These are phyloP conservation scores for Thermochaetoides dissita DNA, from an alignment of 2,329 filamentous ascomycete species.

Conservation along the genomic window DNA sequence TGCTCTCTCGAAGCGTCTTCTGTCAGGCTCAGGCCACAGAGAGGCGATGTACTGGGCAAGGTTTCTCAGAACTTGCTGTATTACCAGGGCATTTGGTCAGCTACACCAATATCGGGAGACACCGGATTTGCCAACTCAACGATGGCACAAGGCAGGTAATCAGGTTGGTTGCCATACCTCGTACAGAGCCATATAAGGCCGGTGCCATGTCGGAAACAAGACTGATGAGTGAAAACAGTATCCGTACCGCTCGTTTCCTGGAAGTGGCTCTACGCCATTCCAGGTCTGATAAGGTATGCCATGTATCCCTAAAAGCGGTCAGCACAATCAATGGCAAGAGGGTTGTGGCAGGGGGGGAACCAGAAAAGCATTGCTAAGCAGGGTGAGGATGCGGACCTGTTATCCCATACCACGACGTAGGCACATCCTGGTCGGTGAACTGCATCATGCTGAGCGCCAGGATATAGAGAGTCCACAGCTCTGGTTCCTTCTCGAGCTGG, in stretches of 20 bases:
- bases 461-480: constrained; percentile 65
- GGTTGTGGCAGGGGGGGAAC: no score
- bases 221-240: constrained; percentile 68
- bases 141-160: neutral
- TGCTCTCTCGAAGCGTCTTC: constrained; percentile 35
- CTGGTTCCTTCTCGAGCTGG: constrained; percentile 45
- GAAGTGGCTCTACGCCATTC: constrained; percentile 34
- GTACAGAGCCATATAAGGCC: constrained; percentile 56
- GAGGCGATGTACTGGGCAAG: constrained; percentile 29
- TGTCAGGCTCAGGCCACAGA: constrained; percentile 32
- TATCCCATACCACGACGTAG: constrained; percentile 65
- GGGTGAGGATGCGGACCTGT: constrained; percentile 36
- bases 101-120: neutral
- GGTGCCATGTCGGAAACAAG: constrained; percentile 71
- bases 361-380: constrained; percentile 1
- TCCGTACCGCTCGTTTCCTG: constrained; percentile 43
- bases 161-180: constrained; percentile 27
- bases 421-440: constrained; percentile 44
- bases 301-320: constrained; percentile 50
- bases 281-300: constrained; percentile 52
- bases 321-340: no score
- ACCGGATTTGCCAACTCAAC: neutral
- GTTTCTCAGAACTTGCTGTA: constrained; percentile 26
- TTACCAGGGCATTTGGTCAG: constrained; percentile 1
- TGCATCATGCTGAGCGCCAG: constrained; percentile 62